Base-by-base conservation (phyloP, 306 rosid species). In the Macrotyloma uniflorum region DNA sequence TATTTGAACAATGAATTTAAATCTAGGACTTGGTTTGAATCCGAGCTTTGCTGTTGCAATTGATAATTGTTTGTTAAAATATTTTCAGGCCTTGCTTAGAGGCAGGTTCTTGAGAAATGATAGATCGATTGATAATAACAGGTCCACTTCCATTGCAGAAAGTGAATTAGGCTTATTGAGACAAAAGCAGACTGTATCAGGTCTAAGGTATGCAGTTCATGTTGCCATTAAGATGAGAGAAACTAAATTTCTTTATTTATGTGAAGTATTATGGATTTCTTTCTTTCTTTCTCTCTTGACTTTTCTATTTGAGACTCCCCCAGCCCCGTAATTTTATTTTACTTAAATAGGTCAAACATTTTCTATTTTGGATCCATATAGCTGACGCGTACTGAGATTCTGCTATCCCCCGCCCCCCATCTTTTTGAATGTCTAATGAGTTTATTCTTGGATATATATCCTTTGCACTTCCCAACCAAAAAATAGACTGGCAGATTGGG, bases 81-180 rank as follows among this genome's bases (percentile, higher is more conserved):
- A 64, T 77, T 82, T 78, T 74, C 94, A 95, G 99, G 90, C 99
- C 67, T 84, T 95, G 78, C 99, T 95, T 69, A 90, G 94, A 87
- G 96, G 99, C 62, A 87, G 98, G 84, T 95, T 96, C 85, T 84
- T 96, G 89, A 89, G 98, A 85, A 90, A 93, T 87, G 92, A 84
- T 83, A 91, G 94, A 80, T 59, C 83, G 33, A 20, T 83, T 77
- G 94, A 79, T 75, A 86, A 72, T 79, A 90, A 79, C 84, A 85
- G 93, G 82, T 82, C 92, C 35, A 51, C 88, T 79, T 93, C 99
- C 53, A 59, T 82, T 47, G 96, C 99, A 64, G 98, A 96, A 83
- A 87, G 90, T 86, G 99, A 96, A 82, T 82, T 96, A 74, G 98
- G 99, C 72, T 85, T 96, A 51, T 71, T 96, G 90, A 88, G 99